Conservation (phyloP, 139 green algal species). For the Pycnococcus provasolii region DNA sequence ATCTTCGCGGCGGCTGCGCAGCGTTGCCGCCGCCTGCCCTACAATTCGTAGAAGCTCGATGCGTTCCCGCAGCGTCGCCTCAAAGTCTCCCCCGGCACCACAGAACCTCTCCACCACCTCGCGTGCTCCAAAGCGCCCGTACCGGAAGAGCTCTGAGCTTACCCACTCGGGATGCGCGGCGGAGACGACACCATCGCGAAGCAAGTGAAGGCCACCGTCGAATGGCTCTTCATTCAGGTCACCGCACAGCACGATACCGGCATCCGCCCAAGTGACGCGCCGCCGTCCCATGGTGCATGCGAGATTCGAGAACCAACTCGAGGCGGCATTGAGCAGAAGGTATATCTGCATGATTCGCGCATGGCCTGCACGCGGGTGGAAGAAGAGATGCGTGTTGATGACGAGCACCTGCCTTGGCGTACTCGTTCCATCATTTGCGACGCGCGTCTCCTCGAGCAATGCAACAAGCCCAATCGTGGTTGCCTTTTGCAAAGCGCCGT, state of each 20-base stretch:
- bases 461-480: constrained; percentile 64
- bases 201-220: constrained; percentile 6
- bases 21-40: neutral
- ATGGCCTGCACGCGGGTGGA: constrained; percentile 72
- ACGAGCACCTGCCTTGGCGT: constrained; percentile 38
- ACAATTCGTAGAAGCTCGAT: neutral
- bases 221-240: constrained; percentile 20
- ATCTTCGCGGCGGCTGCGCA: too few relatives aligned
- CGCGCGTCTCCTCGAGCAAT: constrained; percentile 33
- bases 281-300: neutral
- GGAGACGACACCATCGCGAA: neutral
- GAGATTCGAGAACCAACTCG: too few relatives aligned
- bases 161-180: neutral
- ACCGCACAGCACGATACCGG: constrained; percentile 12
- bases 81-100: neutral
- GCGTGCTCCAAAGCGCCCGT: neutral
- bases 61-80: neutral
- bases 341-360: constrained; percentile 65
- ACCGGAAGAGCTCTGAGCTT: neutral
- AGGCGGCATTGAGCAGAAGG: neutral
- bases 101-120: neutral
- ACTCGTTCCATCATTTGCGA: neutral
- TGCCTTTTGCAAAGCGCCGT: constrained; percentile 55
- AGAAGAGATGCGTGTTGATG: constrained; percentile 88
- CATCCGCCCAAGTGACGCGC: neutral